Base-by-base conservation (phyloP, 345 rosid species). In the Lepidium aucheri region DNA sequence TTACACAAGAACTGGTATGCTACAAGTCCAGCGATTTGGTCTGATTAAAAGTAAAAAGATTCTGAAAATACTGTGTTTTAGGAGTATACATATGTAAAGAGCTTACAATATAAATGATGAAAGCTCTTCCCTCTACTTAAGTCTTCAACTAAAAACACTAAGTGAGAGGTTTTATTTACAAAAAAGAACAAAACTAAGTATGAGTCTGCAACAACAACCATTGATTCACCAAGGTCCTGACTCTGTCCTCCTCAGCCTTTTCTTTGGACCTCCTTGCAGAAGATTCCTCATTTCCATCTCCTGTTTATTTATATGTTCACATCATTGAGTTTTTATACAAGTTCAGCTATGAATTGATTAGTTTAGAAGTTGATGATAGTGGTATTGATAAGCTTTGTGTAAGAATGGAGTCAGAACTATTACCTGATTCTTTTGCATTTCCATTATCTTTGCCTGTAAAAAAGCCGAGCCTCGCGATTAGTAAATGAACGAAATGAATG, bases 341-440 rank as follows among this genome's bases (percentile, higher is more conserved):
- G 57, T 35, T 70, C 26, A 44, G 15, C 43, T 40, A 40, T 39
- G 45, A 43, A 51, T 41, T 28, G 17, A 51, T n/a, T 6, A 7
- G 50, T 40, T 53, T 16, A 12, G 20, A 50, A 39, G 8, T 24
- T 12, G 20, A 61, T 26, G 56, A n/a, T n/a, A n/a, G n/a, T n/a
- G n/a, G n/a, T n/a, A n/a, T n/a, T n/a, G n/a, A n/a, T n/a, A n/a
- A 41, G 33, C 28, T 49, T 18, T 39, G 32, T 17, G 61, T 20
- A 28, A n/a, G 18, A 11, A 12, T 63, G 50, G 63, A 33, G 26
- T 44, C 33, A 26, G 34, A 47, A 47, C 7, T 3, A 13, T 30
- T 35, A 90, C 97, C 99, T 89, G 89, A 75, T 85, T 84, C 78
- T 88, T 85, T 84, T 85, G 95, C 80, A 84, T 77, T 73, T 94